Evolutionary conservation across 495 filamentous ascomycete genomes (phyloP).

Genomic region (Parathielavia appendiculata): DNA sequence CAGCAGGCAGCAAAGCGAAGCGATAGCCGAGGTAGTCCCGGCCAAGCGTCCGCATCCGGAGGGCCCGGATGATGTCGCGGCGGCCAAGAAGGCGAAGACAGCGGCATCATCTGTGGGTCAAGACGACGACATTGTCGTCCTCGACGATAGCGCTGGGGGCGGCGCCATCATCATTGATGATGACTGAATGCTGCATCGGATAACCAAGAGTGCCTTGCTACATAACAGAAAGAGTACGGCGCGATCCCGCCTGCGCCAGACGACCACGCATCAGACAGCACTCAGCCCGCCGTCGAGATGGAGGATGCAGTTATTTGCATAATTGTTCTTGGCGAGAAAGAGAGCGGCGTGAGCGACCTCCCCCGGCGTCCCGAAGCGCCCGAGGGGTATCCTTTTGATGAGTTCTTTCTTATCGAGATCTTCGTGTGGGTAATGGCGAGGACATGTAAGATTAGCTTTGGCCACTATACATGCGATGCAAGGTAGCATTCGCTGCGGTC

Average conservation of each 20-base stretch:
- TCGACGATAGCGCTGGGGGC: conserved; percentile 51
- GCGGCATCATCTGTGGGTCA: conserved; percentile 32
- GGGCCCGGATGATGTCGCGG: conserved; percentile 20
- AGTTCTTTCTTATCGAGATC: conserved; percentile 23
- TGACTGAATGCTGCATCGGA: conserved; percentile 35
- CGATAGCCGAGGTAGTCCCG: conserved; percentile 23
- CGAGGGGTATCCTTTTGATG: conserved; percentile 52
- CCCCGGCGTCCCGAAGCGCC: conserved; percentile 59
- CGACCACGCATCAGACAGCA: conserved; percentile 6
- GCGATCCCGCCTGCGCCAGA: neutral
- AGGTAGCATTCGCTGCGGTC: neutral
- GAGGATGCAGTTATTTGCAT: conserved; percentile 78
- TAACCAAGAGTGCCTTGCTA: no score
- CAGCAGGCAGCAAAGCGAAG: conserved; percentile 18
- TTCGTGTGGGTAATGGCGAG: neutral
- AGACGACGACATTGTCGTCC: conserved; percentile 46
- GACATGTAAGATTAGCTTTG: conserved; percentile 9
- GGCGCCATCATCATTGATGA: conserved; percentile 76
- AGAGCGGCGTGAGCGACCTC: conserved; percentile 78
- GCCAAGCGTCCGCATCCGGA: conserved; percentile 38
- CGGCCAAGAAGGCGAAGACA: conserved; percentile 43
- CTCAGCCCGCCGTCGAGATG: conserved; percentile 84
- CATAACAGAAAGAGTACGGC: neutral
- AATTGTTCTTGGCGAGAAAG: conserved; percentile 72
- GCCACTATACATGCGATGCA: neutral